phyloP scores from a whole-genome alignment of 2,329 filamentous ascomycete genomes.

The Blastomyces gilchristii region DNA sequence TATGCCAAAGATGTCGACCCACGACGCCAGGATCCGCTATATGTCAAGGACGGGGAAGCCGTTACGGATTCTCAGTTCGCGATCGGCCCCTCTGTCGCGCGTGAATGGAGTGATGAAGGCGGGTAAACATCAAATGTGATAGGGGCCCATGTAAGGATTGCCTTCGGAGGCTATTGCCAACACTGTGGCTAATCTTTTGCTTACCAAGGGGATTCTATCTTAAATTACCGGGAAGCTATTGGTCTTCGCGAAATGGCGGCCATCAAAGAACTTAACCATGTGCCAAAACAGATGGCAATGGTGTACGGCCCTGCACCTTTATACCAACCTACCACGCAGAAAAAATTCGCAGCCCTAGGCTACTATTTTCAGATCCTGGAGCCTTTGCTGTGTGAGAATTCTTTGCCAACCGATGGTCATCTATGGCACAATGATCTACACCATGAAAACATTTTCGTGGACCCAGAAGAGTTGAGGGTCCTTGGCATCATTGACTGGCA shows the following conservation, averaged over 20 bases:
- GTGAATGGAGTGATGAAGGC: too few species aligned
- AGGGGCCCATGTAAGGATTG: too few species aligned
- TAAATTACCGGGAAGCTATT: slow-evolving; percentile 4
- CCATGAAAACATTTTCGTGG: slow-evolving; percentile 26
- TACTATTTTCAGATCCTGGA: slow-evolving; percentile 16
- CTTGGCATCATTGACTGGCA: slow-evolving; percentile 27
- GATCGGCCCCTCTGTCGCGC: too few species aligned
- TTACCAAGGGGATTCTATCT: too few species aligned
- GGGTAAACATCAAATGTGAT: too few species aligned
- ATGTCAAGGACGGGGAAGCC: too few species aligned
- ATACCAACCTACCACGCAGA: slow-evolving; percentile 18
- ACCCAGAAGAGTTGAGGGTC: slow-evolving; percentile 20
- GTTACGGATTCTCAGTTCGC: too few species aligned
- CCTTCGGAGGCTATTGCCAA: too few species aligned
- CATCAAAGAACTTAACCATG: not conserved
- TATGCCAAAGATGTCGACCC: too few species aligned
- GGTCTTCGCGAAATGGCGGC: slow-evolving; percentile 4
- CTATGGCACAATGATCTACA: slow-evolving; percentile 26
- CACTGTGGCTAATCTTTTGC: too few species aligned
- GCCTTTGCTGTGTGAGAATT: slow-evolving; percentile 3
- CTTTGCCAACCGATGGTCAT: slow-evolving; percentile 13
- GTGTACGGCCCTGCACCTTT: slow-evolving; percentile 12
- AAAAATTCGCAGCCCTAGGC: slow-evolving; percentile 21
- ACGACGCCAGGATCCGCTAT: too few species aligned
- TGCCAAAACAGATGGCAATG: slow-evolving; percentile 10